Base-by-base conservation (phyloP, 495 filamentous ascomycete genomes). In the Aspergillus ostianus region DNA sequence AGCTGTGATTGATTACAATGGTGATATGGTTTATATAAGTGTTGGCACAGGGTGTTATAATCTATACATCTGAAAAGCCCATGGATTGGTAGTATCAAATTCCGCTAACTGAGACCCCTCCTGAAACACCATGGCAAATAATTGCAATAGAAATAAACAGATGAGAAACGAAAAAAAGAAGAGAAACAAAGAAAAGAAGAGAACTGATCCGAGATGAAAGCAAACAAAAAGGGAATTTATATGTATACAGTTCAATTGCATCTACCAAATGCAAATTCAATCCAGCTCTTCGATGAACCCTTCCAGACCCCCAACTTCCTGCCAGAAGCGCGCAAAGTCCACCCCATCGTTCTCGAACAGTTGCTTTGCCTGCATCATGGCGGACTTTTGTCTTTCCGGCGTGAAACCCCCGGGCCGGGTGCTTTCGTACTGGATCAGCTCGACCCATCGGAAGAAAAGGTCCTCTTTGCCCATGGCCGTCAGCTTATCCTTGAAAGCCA, bases 361-460 rank as follows among this genome's bases (percentile, higher is more conserved):
- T 75, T 83, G 67, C 78, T 82, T 79, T 61, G 84, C 84, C 81
- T 88, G 82, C 19, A 82, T 58, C 64, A 91, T 88, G 2, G 84
- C 83, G 51, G 79, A 79, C 21, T 80, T 71, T 73, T 92, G 89
- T 62, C 83, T 78, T 64, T 92, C 88, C 4, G 75, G 67, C 2
- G 84, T 87, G 65, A 93, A 93, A 0, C 88, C 88, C 46, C 87
- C 90, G 0, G 90, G 85, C 59, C 81, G 81, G 29, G 82, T 83
- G 51, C 88, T 89, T 73, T 94, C 91, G 66, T 83, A 91, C 70
- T 95, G 91, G 45, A 95, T 79, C 56, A 94, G 71, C 74, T 96
- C 91, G 52, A 93, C 87, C 89, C 90, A 92, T 32, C 87, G 81
- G 72, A 87, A 94, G 74, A 96, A 96, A 8, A 96, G 70, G 57